Base-by-base conservation (phyloP, 2,329 filamentous ascomycete genomes). In the Sporothrix variecibatus region DNA sequence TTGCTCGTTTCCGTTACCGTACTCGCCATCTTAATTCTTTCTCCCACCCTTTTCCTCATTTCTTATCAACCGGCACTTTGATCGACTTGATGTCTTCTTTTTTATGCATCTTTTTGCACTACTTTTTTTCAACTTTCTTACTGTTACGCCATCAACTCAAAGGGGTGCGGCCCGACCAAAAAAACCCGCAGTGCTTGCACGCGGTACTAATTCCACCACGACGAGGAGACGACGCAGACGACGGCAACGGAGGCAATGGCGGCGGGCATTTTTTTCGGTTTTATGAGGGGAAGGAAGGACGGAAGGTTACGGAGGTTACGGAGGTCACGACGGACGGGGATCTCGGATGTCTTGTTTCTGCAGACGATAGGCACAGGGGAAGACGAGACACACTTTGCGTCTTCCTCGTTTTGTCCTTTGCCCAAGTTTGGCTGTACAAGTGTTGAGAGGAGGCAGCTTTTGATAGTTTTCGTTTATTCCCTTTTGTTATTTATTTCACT, bases 101-200 rank as follows among this genome's bases (percentile, higher is more conserved):
- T 65, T 67, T 23, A 38, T 67, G 28, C 58, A 65, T 31, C 4
- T 46, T 62, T 64, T 40, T 62, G 26, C 40, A 34, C 65, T 73
- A 58, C 23, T 64, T 23, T 28, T 53, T 71, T 67, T 67, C 38
- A 67, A 9, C 51, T 9, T 23, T 72, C 38, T 49, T 17, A 34
- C 38, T 43, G 58, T 49, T 38, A 68, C 46, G 46, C 73, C 31
- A 58, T 7, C 51, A 40, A 40, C 60, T 51, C 34, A 64, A n/a
- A 40, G 60, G 69, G 69, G 60, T 74, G 51, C 60, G 68, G 73
- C 62, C 43, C 58, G 49, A 56, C 65, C 26, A 73, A 26, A 56
- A n/a, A 53, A 73, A 73, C 28, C 72, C 67, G 67, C 67, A 49
- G 72, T 73, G 65, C 67, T 65, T 71, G 72, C 72, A 71, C 72